phyloP scores from a whole-genome alignment of 441 rosid species.

The Syzygium syzygioides region DNA sequence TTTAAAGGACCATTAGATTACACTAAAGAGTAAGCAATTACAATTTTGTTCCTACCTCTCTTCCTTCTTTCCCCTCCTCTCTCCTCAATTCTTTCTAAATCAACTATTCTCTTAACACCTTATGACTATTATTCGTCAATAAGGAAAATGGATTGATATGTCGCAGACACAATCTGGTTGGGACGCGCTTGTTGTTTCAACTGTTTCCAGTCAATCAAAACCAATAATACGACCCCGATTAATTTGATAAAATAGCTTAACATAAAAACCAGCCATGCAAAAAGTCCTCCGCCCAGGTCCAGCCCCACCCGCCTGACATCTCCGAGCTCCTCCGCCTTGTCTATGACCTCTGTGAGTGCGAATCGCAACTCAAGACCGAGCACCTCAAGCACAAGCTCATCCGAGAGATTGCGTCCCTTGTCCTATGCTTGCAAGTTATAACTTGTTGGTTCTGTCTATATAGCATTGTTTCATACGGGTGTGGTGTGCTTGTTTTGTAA shows the following conservation, averaged over 20 bases:
- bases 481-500: not conserved
- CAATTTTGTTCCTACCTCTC: too few species aligned
- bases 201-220: conserved; percentile 9
- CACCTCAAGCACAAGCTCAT: conserved; percentile 56
- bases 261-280: too few species aligned
- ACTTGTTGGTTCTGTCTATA: not conserved
- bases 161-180: conserved; percentile 3
- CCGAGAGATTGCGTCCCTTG: conserved; percentile 56
- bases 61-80: too few species aligned
- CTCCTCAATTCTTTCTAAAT: too few species aligned
- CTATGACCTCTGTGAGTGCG: conserved; percentile 59
- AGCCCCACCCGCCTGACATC: conserved; percentile 65
- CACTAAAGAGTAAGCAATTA: too few species aligned
- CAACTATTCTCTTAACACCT: too few species aligned
- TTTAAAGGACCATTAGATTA: too few species aligned
- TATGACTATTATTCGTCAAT: not conserved
- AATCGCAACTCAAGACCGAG: conserved; percentile 58
- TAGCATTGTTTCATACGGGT: too few species aligned
- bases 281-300: conserved; percentile 64
- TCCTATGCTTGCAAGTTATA: conserved; percentile 27
- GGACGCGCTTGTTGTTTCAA: conserved; percentile 1
- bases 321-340: conserved; percentile 60
- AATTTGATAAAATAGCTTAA: too few species aligned
- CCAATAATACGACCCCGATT: not conserved
- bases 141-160: conserved; percentile 6